phyloP scores from a whole-genome alignment of 495 filamentous ascomycete species.

The Penicillium coprophilum region DNA sequence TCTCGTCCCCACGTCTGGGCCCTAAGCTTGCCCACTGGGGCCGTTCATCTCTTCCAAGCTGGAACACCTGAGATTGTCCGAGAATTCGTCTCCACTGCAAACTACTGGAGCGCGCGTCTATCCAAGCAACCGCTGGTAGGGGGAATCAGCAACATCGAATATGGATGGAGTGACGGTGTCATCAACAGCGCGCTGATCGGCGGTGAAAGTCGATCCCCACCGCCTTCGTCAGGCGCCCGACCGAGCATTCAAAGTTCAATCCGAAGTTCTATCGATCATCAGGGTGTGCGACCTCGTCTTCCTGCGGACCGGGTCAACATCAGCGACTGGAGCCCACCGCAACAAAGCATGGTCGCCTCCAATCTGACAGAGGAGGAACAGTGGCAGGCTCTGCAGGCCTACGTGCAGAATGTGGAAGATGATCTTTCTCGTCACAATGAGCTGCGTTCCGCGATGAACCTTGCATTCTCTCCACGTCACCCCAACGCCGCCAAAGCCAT shows the following conservation, averaged over 20 bases:
- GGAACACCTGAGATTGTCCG: slow-evolving; percentile 92
- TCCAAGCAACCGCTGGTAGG: slow-evolving; percentile 91
- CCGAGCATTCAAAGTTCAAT: slow-evolving; percentile 71
- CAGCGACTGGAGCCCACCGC: slow-evolving; percentile 90
- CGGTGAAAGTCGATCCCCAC: slow-evolving; percentile 46
- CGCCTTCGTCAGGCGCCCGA: slow-evolving; percentile 45
- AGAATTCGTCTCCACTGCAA: slow-evolving; percentile 91
- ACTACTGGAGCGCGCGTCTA: slow-evolving; percentile 95
- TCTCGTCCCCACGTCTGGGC: slow-evolving; percentile 92
- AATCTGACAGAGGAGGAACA: slow-evolving; percentile 77
- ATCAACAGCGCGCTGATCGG: slow-evolving; percentile 71
- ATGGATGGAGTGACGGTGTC: slow-evolving; percentile 91
- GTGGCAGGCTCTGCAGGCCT: slow-evolving; percentile 66
- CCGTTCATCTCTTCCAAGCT: slow-evolving; percentile 95
- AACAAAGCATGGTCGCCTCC: slow-evolving; percentile 83
- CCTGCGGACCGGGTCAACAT: slow-evolving; percentile 86
- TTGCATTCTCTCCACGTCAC: slow-evolving; percentile 86
- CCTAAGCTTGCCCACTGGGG: slow-evolving; percentile 85
- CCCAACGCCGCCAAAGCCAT: slow-evolving; percentile 79
- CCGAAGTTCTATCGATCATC: slow-evolving; percentile 67
- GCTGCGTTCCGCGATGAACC: slow-evolving; percentile 75
- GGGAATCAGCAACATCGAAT: slow-evolving; percentile 94
- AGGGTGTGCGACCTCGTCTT: slow-evolving; percentile 62
- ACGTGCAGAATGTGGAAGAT: slow-evolving; percentile 82
- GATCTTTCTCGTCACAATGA: slow-evolving; percentile 87